Base-by-base conservation (phyloP, 805 yeast species). In the Candida hungchunana region DNA sequence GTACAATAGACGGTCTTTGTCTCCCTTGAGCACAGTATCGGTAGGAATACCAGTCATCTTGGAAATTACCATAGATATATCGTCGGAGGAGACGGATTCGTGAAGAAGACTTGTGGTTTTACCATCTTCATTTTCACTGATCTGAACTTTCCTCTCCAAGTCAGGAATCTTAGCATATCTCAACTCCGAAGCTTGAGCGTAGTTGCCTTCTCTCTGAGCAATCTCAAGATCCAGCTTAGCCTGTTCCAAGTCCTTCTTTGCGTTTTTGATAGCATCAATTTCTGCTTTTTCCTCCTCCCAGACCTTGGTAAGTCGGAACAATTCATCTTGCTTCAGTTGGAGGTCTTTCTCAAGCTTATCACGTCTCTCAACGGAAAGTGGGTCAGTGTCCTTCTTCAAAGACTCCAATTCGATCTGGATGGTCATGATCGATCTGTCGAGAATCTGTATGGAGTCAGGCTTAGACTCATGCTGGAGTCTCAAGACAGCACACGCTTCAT, bases 1-100 rank as follows among this genome's bases (percentile, higher is more conserved):
- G 58, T 72, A 82, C 36, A 90, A 59, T 35, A 90, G 69, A 58
- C 89, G 82, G 56, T 90, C 97, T 62, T 86, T 87, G 56, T 90
- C 98, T 31, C 97, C 97, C 59, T 84, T 84, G 80, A 93, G 72
- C 48, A 90, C 77, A 21, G 88, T 84, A 48, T 80, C 86, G 17
- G 86, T 85, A 6, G 98, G 98, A 29, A 90, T 88, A 25, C 97
- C 97, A 0, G 98, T 90, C 82, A 93, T 88, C 46, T 87, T 79
- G 11, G 95, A 82, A 10, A 90, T 83, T 6, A 90, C 98, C 42
- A 78, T 72, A 0, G 97, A 94, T 48, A 90, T 93, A 60, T 90
- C 98, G 47, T 89, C 95, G 3, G 95, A 74, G 0, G 96, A 84
- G 4, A 90, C 97, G 0, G 95, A 77, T 48, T 93, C 98, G 60